These are phyloP conservation scores for Viola pubescens DNA, from an alignment of 441 rosid genomes.

Conservation along the genomic window DNA sequence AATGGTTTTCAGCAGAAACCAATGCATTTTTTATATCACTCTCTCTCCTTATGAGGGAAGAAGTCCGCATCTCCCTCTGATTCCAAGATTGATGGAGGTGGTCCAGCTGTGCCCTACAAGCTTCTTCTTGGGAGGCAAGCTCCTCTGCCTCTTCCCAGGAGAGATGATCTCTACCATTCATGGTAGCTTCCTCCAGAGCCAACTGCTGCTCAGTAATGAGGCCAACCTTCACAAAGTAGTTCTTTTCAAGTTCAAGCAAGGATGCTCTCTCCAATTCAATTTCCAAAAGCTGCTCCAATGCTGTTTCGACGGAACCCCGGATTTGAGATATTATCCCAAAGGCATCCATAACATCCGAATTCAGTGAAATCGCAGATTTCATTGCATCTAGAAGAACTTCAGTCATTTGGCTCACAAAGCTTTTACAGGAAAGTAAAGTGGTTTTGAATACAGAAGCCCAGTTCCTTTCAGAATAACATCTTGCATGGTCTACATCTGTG, in stretches of 20 bases:
- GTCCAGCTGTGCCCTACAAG: constrained; percentile 85
- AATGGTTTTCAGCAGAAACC: constrained; percentile 52
- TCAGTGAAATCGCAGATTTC: constrained; percentile 65
- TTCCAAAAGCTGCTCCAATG: constrained; percentile 78
- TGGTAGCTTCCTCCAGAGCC: constrained; percentile 88
- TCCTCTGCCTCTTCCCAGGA: constrained; percentile 99
- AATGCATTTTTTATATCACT: constrained; percentile 57
- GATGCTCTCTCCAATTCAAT: constrained; percentile 76
- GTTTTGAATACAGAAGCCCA: constrained; percentile 63
- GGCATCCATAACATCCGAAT: constrained; percentile 84
- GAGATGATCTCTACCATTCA: constrained; percentile 86
- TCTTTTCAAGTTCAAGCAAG: constrained; percentile 80
- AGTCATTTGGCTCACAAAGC: constrained; percentile 59
- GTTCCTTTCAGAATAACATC: constrained; percentile 37
- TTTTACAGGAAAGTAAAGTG: constrained; percentile 50
- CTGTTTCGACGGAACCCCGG: constrained; percentile 72
- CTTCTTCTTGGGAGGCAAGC: constrained; percentile 97
- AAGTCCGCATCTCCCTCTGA: constrained; percentile 63
- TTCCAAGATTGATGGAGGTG: constrained; percentile 87
- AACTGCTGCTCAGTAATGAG: constrained; percentile 81
- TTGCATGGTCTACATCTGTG: constrained; percentile 27
- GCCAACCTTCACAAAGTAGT: constrained; percentile 81
- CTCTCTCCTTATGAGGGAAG: constrained; percentile 66
- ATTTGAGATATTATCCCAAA: constrained; percentile 83
- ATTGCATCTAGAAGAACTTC: constrained; percentile 65